Base-by-base conservation (phyloP, 2,329 filamentous ascomycete species). In the Pseudocercospora eumusae region DNA sequence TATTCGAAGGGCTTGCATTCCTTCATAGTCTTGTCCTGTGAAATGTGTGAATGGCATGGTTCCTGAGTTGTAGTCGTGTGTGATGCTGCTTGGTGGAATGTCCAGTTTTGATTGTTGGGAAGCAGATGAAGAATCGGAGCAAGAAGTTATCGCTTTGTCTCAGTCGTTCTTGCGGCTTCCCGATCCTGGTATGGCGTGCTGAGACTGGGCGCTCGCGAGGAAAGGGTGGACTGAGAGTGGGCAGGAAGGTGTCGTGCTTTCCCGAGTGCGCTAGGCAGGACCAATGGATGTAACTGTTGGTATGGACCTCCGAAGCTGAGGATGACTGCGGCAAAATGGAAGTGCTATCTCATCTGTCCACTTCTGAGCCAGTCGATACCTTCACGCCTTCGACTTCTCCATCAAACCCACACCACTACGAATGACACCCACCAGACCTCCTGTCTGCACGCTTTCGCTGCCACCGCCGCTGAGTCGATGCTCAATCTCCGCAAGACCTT, bases 401-500 rank as follows among this genome's bases (percentile, higher is more conserved):
- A 86, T 83, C 63, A 98, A 78, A 75, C 96, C 93, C 28, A 91
- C 93, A 0, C 95, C 95, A 60, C 86, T 89, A 64, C 95, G 83
- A 45, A 99, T 86, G 4, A 96, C 91, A 1, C 93, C 95, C 10
- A 98, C 91, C 50, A 97, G 82, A 0, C 93, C 95, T 6, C 95
- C 93, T 0, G 95, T 98, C 80, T 99, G 95, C 62, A 99, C 85
- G 5, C 82, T 80, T 79, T 99, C 95, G 62, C 87, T 92, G 1
- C 90, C 93, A 21, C 95, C 95, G 47, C 92, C 90, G 33, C 93
- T 90, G 5, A 99, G 81, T 64, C 95, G 83, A 77, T 96, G 96
- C 80, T 99, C 95, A 57, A 99, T 90, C 70, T 97, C 91, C 0
- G 93, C 92, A 59, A 99, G 79, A 0, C 93, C 93, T 63, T 95